Evolutionary conservation across 2,329 filamentous ascomycete species (phyloP), one percentile per base, ranked within the genome.

Genomic region (Claviceps fusiformis): DNA sequence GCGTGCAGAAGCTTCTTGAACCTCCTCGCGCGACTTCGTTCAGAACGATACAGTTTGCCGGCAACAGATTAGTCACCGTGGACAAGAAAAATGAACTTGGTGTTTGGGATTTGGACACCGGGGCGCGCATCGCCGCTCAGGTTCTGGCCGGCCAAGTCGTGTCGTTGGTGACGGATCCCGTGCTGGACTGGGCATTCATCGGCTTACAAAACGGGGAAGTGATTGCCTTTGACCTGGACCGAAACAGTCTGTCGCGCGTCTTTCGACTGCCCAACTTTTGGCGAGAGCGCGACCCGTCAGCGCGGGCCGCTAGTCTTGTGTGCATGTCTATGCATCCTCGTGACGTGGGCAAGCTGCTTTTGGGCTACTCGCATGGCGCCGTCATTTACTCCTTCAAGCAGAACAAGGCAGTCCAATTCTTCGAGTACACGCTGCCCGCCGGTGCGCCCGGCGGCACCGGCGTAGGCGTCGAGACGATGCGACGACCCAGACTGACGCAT

Each of bases 371-470:
- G 0, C 82, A 92, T 61, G 93, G 93, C 15, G 90, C 88, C 6
- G 89, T 89, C 50, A 80, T 93, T 57, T 98, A 95, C 70, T 95
- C 89, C 3, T 95, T 98, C 76, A 97, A 98, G 72, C 87, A 95
- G 67, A 91, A 90, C 64, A 79, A 84, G 57, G 77, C 89, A 0
- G 73, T 83, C 50, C 85, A 87, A 59, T 95, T 83, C 70, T 90
- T 95, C 63, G 79, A 91, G 60, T 97, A 97, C 68, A 78, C 86
- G 56, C 69, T 97, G 3, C 88, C 89, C 0, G 76, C 80, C 11
- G 89, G 91, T 17, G 91, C 92, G 4, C 87, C 88, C 0, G 92
- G 92, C n/a, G 80, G 90, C 71, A 87, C 89, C 64, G 80, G 83
- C 33, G 71, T 78, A 44, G 77, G 78, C 7, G 71, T 82, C 41